Percentiles rank a stretch among this genome's conserved stretches.
These are phyloP conservation scores for Arthrobotrys sinensis DNA, from an alignment of 2,329 filamentous ascomycete genomes.

Conservation along the genomic window DNA sequence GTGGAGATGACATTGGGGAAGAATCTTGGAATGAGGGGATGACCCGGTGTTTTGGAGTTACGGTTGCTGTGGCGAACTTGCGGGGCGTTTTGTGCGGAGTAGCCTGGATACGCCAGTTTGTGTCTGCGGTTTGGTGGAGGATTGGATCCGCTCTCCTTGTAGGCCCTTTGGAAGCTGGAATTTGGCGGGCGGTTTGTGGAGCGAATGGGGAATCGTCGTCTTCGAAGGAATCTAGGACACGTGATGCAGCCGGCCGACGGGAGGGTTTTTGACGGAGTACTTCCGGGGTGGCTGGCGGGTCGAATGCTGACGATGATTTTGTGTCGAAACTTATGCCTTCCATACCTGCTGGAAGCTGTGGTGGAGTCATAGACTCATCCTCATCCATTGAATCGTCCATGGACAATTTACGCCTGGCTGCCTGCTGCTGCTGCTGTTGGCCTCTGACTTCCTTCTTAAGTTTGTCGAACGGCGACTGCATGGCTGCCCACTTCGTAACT, in stretches of 20 bases:
- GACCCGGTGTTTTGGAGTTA: constrained; percentile 65
- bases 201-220: constrained; percentile 49
- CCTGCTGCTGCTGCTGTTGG: constrained; percentile 45
- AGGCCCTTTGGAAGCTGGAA: constrained; percentile 68
- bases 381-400: constrained; percentile 48
- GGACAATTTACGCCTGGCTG: constrained; percentile 33
- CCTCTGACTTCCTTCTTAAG: constrained; percentile 77
- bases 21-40: constrained; percentile 67
- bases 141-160: constrained; percentile 77
- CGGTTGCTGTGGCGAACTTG: constrained; percentile 68
- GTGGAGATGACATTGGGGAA: constrained; percentile 70
- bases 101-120: constrained; percentile 92
- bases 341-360: constrained; percentile 42
- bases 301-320: constrained; percentile 28
- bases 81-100: constrained; percentile 77
- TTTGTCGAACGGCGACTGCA: constrained; percentile 83
- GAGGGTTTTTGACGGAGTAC: constrained; percentile 32
- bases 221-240: constrained; percentile 48
- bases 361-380: constrained; percentile 50
- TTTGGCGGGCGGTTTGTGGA: constrained; percentile 70
- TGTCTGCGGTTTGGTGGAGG: constrained; percentile 92
- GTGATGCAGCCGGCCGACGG: constrained; percentile 11
- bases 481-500: constrained; percentile 74
- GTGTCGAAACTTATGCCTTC: constrained; percentile 39
- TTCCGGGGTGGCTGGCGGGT: constrained; percentile 58